phyloP scores from a whole-genome alignment of 1,139 yeast species.

The Geotrichum australiense region DNA sequence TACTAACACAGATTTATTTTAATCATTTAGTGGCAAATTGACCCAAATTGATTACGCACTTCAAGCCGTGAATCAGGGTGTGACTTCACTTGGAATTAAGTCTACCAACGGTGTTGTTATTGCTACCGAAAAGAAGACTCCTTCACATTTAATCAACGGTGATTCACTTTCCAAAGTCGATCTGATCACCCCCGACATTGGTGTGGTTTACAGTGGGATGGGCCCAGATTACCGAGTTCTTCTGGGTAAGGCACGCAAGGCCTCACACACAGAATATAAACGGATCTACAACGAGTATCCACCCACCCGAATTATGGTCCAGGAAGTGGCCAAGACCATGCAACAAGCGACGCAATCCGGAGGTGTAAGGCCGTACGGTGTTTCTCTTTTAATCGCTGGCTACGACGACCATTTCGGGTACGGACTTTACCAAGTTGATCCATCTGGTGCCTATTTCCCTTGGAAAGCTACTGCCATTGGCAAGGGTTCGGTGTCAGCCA shows the following conservation, averaged over 20 bases:
- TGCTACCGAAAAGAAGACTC: constrained; percentile 91
- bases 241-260: constrained; percentile 87
- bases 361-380: constrained; percentile 98
- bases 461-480: constrained; percentile 99
- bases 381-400: constrained; percentile 89
- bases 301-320: constrained; percentile 88
- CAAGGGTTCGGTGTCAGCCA: constrained; percentile 87
- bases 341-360: constrained; percentile 98
- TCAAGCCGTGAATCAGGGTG: constrained; percentile 97
- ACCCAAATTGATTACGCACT: constrained; percentile 97
- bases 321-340: constrained; percentile 92
- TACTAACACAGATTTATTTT: background rate
- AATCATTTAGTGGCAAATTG: constrained; percentile 66
- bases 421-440: constrained; percentile 94
- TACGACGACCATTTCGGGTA: constrained; percentile 76
- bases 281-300: constrained; percentile 94
- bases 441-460: constrained; percentile 97
- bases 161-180: constrained; percentile 77
- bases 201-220: constrained; percentile 97
- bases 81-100: constrained; percentile 92
- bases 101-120: constrained; percentile 94
- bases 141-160: constrained; percentile 67
- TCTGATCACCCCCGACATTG: constrained; percentile 86
- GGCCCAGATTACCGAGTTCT: constrained; percentile 97
- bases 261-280: constrained; percentile 88